Base-by-base conservation (phyloP, 306 rosid species). In the Bauhinia variegata region DNA sequence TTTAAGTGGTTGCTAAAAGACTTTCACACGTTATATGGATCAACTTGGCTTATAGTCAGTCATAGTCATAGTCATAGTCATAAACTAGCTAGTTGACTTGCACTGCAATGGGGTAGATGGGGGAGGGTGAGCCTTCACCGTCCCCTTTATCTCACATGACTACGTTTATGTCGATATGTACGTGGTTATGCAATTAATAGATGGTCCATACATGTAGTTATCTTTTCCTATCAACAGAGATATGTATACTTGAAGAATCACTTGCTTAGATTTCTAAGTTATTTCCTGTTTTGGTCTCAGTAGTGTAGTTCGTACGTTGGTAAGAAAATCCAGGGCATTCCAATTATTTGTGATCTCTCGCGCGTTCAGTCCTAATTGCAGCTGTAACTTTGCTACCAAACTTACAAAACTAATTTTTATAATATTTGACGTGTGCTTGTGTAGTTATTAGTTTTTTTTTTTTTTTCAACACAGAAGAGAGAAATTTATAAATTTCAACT, bases 81-180 rank as follows among this genome's bases (percentile, higher is more conserved):
- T n/a, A n/a, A n/a, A n/a, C n/a, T n/a, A n/a, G 37, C 54, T 75
- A 54, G 23, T 80, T 80, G 84, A 75, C 84, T 75, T 71, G 57
- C 19, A 31, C 19, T 48, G 19, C 60, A 57, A 52, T 57, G 67
- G 28, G 37, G 58, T 67, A 56, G 84, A 55, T 61, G 23, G 48
- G 67, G 52, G 75, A 57, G 46, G 71, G 54, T 64, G 61, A 73
- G 23, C 32, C 2, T n/a, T n/a, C n/a, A n/a, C n/a, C n/a, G n/a
- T n/a, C n/a, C n/a, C n/a, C n/a, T n/a, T n/a, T n/a, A n/a, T n/a
- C n/a, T 23, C 28, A 23, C 28, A 23, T 23, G 28, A 23, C 28
- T 23, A 23, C 28, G 37, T 31, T 44, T 77, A n/a, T n/a, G n/a
- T n/a, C n/a, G n/a, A n/a, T n/a, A n/a, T n/a, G n/a, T n/a, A 75